phyloP scores from a whole-genome alignment of 1,139 yeast genomes.

The Casaregolazyma suthepensis region DNA sequence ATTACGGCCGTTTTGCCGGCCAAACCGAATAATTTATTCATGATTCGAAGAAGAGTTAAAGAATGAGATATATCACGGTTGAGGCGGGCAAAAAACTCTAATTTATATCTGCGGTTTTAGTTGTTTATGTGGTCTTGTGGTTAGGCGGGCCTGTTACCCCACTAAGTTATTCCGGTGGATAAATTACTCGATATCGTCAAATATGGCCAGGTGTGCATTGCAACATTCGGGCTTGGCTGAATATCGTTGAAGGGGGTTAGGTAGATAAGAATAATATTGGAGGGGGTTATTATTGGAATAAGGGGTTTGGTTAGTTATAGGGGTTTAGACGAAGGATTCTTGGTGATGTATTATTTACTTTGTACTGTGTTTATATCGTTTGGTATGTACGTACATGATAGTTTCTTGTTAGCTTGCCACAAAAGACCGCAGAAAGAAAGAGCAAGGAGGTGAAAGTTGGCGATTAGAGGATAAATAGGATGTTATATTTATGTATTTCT shows the following conservation, averaged over 20 bases:
- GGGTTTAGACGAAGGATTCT: too few relatives aligned
- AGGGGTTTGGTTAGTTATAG: background rate
- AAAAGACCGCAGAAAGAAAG: too few relatives aligned
- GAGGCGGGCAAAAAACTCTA: constrained; percentile 7
- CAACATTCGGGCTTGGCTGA: background rate
- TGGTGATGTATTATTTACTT: too few relatives aligned
- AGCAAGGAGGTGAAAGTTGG: too few relatives aligned
- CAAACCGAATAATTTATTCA: constrained; percentile 31
- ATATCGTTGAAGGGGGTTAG: background rate
- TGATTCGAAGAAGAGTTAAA: background rate
- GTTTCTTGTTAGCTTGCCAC: too few relatives aligned
- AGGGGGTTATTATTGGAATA: too few relatives aligned
- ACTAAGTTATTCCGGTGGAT: background rate
- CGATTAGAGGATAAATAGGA: too few relatives aligned
- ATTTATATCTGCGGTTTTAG: background rate
- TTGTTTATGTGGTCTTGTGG: background rate
- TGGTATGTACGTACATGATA: too few relatives aligned
- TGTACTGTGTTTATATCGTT: too few relatives aligned
- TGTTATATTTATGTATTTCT: too few relatives aligned
- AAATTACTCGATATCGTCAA: background rate
- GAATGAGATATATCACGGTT: background rate
- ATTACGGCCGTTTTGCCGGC: constrained; percentile 68
- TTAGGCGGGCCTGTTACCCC: background rate
- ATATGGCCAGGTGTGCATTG: background rate
- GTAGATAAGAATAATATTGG: background rate